Conservation (phyloP, 495 filamentous ascomycete species). For the Halenospora varia region DNA sequence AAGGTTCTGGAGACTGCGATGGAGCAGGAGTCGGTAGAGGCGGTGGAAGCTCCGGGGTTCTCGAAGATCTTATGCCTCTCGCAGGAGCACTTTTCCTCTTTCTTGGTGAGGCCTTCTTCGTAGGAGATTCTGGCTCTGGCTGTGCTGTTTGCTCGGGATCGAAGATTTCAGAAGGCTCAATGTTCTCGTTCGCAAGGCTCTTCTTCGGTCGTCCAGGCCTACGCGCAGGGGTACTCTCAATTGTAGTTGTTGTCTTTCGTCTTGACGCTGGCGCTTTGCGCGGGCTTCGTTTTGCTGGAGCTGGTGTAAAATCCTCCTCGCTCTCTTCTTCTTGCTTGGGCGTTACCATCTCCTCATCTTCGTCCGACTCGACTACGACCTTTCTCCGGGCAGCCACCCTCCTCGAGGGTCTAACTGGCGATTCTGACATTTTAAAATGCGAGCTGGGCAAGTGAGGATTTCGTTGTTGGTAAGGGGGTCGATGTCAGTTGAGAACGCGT, state of each 20-base stretch:
- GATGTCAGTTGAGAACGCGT: conserved; percentile 1
- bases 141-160: conserved; percentile 52
- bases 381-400: conserved; percentile 66
- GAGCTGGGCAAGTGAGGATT: background rate
- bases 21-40: conserved; percentile 41
- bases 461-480: background rate
- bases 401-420: conserved; percentile 68
- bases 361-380: conserved; percentile 70
- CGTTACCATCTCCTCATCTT: conserved; percentile 54
- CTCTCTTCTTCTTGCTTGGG: conserved; percentile 53
- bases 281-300: conserved; percentile 44
- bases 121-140: conserved; percentile 55
- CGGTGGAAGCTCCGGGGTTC: conserved; percentile 48
- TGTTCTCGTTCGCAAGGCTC: conserved; percentile 35
- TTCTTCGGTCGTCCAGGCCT: conserved; percentile 31
- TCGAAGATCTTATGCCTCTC: conserved; percentile 35
- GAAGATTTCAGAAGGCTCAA: conserved; percentile 57
- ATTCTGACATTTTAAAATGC: conserved; percentile 20
- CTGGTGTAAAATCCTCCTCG: conserved; percentile 77
- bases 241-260: conserved; percentile 52
- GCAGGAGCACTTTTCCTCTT: conserved; percentile 69
- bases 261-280: conserved; percentile 45
- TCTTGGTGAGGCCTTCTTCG: conserved; percentile 56
- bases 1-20: conserved; percentile 38
- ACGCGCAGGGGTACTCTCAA: conserved; percentile 23